A percentile compares a stretch with the other conserved stretches of the same genome.
These are phyloP conservation scores for Kuraishia capsulata DNA, from an alignment of 805 yeast species.

Conservation along the genomic window DNA sequence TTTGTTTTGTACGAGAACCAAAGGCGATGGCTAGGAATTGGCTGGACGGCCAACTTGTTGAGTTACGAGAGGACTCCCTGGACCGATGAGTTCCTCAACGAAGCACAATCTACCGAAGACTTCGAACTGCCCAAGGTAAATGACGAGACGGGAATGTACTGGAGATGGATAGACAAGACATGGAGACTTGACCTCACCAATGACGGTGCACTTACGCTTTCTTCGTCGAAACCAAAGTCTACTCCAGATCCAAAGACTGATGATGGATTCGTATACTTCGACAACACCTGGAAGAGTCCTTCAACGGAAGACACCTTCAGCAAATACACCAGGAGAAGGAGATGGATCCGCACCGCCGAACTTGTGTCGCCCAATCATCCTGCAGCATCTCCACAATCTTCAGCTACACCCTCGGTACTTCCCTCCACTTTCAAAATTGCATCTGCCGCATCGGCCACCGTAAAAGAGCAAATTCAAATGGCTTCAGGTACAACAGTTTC, in stretches of 20 bases:
- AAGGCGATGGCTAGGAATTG: slow-evolving; percentile 95
- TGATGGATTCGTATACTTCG: slow-evolving; percentile 84
- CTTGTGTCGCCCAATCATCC: slow-evolving; percentile 35
- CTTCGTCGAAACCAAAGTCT: slow-evolving; percentile 48
- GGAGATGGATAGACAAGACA: slow-evolving; percentile 93
- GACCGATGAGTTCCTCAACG: slow-evolving; percentile 94
- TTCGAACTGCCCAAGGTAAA: slow-evolving; percentile 75
- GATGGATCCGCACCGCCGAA: slow-evolving; percentile 96
- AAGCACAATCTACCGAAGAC: slow-evolving; percentile 63
- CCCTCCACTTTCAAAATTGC: background rate
- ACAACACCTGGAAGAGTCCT: slow-evolving; percentile 92
- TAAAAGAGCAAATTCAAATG: background rate
- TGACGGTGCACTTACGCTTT: slow-evolving; percentile 73
- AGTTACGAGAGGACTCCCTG: slow-evolving; percentile 93
- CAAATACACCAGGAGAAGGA: slow-evolving; percentile 86
- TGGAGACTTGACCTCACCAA: slow-evolving; percentile 89
- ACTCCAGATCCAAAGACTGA: slow-evolving; percentile 66
- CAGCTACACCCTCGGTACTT: background rate
- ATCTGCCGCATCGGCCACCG: background rate
- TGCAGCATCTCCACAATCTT: background rate
- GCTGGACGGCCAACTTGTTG: slow-evolving; percentile 90
- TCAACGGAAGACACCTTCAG: slow-evolving; percentile 80
- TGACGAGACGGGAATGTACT: slow-evolving; percentile 59
- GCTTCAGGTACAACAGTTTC: background rate
- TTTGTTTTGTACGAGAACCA: slow-evolving; percentile 92